Evolutionary conservation across 1,284 basidiomycete species (phyloP).

Genomic region (Malassezia arunalokei): DNA sequence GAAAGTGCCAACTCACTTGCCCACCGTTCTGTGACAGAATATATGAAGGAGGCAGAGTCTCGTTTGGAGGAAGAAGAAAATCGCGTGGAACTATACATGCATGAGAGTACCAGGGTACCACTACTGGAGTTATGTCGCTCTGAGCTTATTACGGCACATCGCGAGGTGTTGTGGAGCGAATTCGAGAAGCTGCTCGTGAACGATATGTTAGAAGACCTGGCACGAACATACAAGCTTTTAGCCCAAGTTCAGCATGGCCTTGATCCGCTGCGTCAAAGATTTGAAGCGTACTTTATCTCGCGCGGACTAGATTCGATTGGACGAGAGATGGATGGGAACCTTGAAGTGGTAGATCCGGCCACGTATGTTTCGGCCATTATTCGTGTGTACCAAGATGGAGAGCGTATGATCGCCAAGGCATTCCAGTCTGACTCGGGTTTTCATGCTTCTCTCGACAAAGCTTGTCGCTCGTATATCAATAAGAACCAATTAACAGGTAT

Average conservation of each 20-base stretch:
- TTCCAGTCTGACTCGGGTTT: conserved; percentile 92
- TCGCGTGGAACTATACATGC: conserved; percentile 84
- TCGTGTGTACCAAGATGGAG: conserved; percentile 81
- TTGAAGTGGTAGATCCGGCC: conserved; percentile 58
- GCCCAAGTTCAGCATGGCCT: conserved; percentile 79
- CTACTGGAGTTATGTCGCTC: conserved; percentile 83
- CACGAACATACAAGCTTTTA: conserved; percentile 81
- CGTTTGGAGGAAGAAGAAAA: conserved; percentile 88
- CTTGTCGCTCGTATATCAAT: conserved; percentile 93
- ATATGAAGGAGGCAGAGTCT: conserved; percentile 89
- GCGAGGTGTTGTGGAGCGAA: conserved; percentile 79
- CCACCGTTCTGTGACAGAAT: conserved; percentile 84
- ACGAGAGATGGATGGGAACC: conserved; percentile 53
- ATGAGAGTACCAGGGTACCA: conserved; percentile 51
- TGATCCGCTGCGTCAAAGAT: conserved; percentile 79
- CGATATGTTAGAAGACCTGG: conserved; percentile 73
- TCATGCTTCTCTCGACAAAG: conserved; percentile 78
- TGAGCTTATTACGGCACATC: conserved; percentile 78
- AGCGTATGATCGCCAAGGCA: conserved; percentile 74
- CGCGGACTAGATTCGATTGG: conserved; percentile 72
- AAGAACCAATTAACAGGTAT: conserved; percentile 61
- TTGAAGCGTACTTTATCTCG: conserved; percentile 87
- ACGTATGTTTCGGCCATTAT: conserved; percentile 86
- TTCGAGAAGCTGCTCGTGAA: conserved; percentile 85
- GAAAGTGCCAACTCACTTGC: conserved; percentile 84